These are phyloP conservation scores for Cordyceps cateniannulata DNA, from an alignment of 2,329 filamentous ascomycete genomes.

Conservation along the genomic window DNA sequence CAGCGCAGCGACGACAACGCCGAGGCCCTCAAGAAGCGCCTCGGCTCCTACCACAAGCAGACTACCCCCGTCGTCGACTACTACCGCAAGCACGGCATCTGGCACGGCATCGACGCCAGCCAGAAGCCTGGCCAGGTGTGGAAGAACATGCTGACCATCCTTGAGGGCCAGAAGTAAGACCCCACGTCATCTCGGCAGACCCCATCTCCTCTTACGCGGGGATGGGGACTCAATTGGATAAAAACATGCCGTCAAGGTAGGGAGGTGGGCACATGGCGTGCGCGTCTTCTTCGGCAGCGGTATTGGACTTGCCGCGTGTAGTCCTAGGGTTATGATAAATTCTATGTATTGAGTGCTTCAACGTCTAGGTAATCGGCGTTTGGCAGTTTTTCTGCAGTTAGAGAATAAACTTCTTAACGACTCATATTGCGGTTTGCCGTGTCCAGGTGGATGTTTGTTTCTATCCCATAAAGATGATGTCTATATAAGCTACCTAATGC, in stretches of 20 bases:
- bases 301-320: constrained; percentile 5
- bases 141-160: constrained; percentile 83
- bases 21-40: constrained; percentile 89
- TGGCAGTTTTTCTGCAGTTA: constrained; percentile 1
- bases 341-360: constrained; percentile 8
- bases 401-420: background rate
- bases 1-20: constrained; percentile 97
- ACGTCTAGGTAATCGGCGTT: constrained; percentile 2
- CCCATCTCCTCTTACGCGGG: background rate
- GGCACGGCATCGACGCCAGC: constrained; percentile 90
- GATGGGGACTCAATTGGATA: constrained; percentile 11
- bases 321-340: constrained; percentile 12
- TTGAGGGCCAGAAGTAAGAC: constrained; percentile 52
- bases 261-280: background rate
- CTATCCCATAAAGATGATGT: background rate
- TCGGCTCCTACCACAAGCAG: constrained; percentile 89
- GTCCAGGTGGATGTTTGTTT: background rate
- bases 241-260: background rate
- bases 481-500: background rate
- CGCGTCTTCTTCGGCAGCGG: constrained; percentile 1
- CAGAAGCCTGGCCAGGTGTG: constrained; percentile 94
- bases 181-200: background rate
- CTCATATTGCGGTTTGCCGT: background rate
- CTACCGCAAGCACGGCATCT: constrained; percentile 97
- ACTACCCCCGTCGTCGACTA: constrained; percentile 88